Evolutionary conservation across 2,329 filamentous ascomycete species (phyloP).

Genomic region (Fusarium sterilihyphosum): DNA sequence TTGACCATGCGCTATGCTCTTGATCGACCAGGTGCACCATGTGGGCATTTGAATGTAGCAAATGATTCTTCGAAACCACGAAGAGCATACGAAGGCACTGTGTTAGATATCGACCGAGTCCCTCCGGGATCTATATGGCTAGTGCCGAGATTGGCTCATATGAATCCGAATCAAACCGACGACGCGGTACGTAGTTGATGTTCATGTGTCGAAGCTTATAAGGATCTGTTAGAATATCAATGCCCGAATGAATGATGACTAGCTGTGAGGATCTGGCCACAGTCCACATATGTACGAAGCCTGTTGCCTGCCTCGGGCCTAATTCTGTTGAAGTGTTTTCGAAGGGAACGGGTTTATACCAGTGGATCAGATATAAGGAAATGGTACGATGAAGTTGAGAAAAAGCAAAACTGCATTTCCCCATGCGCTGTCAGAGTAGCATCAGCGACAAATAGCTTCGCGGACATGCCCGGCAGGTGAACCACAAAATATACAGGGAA

Average conservation of each 20-base stretch:
- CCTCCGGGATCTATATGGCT: slow-evolving; percentile 15
- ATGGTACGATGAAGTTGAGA: slow-evolving; percentile 36
- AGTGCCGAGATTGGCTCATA: slow-evolving; percentile 17
- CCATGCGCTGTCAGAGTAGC: slow-evolving; percentile 8
- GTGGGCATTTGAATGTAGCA: slow-evolving; percentile 12
- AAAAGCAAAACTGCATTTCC: slow-evolving; percentile 33
- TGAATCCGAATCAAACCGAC: background rate
- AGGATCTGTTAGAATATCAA: background rate
- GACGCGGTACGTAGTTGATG: slow-evolving; percentile 9
- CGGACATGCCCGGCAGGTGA: slow-evolving; percentile 33
- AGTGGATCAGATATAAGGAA: slow-evolving; percentile 19
- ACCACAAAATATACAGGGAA: slow-evolving; percentile 10
- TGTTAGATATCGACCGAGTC: slow-evolving; percentile 10
- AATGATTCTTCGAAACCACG: background rate
- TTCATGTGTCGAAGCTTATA: slow-evolving; percentile 13
- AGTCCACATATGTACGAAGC: slow-evolving; percentile 13
- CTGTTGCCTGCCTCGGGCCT: slow-evolving; percentile 14
- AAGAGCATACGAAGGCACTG: slow-evolving; percentile 3
- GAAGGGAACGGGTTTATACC: slow-evolving; percentile 12
- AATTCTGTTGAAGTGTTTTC: background rate
- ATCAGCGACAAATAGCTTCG: slow-evolving; percentile 4
- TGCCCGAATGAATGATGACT: slow-evolving; percentile 8
- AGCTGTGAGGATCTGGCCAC: slow-evolving; percentile 3
- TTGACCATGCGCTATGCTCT: background rate
- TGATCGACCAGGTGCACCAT: slow-evolving; percentile 3